phyloP scores from a whole-genome alignment of 2,329 filamentous ascomycete species.

The Ophiostoma sp. region DNA sequence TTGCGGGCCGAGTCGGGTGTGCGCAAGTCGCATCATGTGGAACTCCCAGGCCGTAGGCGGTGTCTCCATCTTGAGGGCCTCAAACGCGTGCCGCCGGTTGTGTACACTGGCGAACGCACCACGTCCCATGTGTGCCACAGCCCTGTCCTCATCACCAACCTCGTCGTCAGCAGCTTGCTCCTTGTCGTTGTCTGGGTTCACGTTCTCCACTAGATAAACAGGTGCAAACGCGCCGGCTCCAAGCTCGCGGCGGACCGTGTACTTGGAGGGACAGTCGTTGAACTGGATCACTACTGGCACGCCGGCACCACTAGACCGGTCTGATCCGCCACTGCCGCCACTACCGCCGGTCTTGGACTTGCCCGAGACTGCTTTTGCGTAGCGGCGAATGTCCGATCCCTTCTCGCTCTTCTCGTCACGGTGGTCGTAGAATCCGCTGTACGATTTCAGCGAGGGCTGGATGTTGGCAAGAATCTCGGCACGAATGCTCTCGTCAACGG shows the following conservation, averaged over 20 bases:
- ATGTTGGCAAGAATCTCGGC: constrained; percentile 68
- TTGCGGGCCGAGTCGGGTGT: constrained; percentile 65
- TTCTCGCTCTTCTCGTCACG: constrained; percentile 58
- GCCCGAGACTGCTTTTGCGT: constrained; percentile 61
- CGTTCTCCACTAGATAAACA: constrained; percentile 82
- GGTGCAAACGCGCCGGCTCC: constrained; percentile 93
- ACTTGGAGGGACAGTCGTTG: constrained; percentile 58
- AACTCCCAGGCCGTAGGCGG: constrained; percentile 92
- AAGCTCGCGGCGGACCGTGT: constrained; percentile 77
- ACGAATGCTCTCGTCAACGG: constrained; percentile 71
- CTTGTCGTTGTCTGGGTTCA: constrained; percentile 43
- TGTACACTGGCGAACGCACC: constrained; percentile 52
- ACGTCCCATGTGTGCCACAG: constrained; percentile 51
- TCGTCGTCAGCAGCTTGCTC: constrained; percentile 34
- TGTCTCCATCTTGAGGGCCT: constrained; percentile 92
- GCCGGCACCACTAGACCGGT: constrained; percentile 55
- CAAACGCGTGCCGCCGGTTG: constrained; percentile 53
- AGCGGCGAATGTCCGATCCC: constrained; percentile 73
- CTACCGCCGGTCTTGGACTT: constrained; percentile 45
- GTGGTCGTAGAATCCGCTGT: constrained; percentile 75
- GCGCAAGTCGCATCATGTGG: constrained; percentile 82
- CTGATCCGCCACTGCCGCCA: constrained; percentile 39
- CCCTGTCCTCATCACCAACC: constrained; percentile 33
- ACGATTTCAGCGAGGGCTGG: constrained; percentile 66
- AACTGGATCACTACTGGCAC: constrained; percentile 64